Base-by-base conservation (phyloP, 2,329 filamentous ascomycete species). In the Cladobotryum protrusum region DNA sequence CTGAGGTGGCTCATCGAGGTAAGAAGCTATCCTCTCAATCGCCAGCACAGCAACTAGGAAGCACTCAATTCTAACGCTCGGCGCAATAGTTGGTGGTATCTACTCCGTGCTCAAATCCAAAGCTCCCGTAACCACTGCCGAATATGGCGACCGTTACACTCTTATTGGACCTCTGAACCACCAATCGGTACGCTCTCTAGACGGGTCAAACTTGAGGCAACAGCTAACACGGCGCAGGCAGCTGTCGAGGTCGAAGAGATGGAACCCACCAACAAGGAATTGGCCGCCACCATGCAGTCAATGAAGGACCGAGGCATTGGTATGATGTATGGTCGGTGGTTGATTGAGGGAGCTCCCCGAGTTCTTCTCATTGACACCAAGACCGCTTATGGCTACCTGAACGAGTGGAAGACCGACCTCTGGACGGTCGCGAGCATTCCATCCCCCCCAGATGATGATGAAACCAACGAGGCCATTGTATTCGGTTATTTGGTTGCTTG, bases 101-200 rank as follows among this genome's bases (percentile, higher is more conserved):
- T 99, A 99, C 77, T 97, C 92, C 14, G 93, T 99, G 58, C 85
- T 99, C 72, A 99, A 99, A 72, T 99, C 93, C 54, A 99, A 99
- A 72, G 92, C 93, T 35, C 92, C 93, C 45, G 93, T 97, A 54
- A 97, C 93, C 40, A 96, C 92, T 1, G 90, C 90, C 54, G 93
- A 99, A 71, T 99, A 97, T 93, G 93, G 93, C 70, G 90, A 96
- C 53, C 83, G 89, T 58, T 99, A 99, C 72, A 95, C 89, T 24
- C 81, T 97, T 57, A 91, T 99, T 67, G 93, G 93, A 2, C 93
- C 93, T 52, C 83, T 95, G 66, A 96, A 97, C 72, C 85, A 87
- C 67, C 81, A 86, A 61, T 96, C 93, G 57, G 89, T 93, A 78
- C 63, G 86, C 65, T 40, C 6, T 13, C 18, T 56, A 49, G 34